These are phyloP conservation scores for Adansonia rubrostipa DNA, from an alignment of 441 rosid genomes.

Conservation along the genomic window DNA sequence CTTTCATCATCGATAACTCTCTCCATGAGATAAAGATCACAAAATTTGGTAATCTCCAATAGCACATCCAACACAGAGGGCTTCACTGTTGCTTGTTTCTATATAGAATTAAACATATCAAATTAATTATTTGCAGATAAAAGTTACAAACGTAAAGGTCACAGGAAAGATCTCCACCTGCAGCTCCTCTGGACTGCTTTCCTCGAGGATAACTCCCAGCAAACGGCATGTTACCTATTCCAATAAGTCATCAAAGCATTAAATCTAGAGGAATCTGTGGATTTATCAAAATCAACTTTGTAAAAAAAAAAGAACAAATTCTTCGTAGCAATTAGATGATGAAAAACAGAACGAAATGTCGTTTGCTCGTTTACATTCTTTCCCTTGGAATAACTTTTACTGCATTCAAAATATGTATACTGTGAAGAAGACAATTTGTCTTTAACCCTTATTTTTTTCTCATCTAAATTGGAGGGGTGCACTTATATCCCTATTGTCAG, in stretches of 20 bases:
- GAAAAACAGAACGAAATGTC: background rate
- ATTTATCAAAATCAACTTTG: no score
- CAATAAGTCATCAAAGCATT: conserved; percentile 26
- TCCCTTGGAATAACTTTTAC: background rate
- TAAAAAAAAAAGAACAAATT: no score
- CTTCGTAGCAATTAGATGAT: background rate
- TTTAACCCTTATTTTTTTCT: background rate
- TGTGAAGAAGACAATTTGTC: background rate
- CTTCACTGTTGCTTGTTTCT: conserved; percentile 91
- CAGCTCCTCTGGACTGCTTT: conserved; percentile 88
- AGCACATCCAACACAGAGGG: conserved; percentile 91
- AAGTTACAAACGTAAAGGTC: conserved; percentile 26
- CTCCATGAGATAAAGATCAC: conserved; percentile 99
- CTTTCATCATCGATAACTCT: conserved; percentile 93
- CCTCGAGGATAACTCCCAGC: conserved; percentile 91
- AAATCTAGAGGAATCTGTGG: background rate
- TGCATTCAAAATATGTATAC: background rate
- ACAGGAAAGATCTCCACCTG: conserved; percentile 48
- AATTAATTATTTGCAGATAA: conserved; percentile 27
- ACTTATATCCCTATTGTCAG: no score
- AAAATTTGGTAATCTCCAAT: conserved; percentile 83
- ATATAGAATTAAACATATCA: conserved; percentile 39
- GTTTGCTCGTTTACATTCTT: background rate
- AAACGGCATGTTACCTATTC: conserved; percentile 90
- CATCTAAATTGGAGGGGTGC: no score